These are phyloP conservation scores for Klebsormidium nitens DNA, from an alignment of 139 green algal genomes.

Conservation along the genomic window DNA sequence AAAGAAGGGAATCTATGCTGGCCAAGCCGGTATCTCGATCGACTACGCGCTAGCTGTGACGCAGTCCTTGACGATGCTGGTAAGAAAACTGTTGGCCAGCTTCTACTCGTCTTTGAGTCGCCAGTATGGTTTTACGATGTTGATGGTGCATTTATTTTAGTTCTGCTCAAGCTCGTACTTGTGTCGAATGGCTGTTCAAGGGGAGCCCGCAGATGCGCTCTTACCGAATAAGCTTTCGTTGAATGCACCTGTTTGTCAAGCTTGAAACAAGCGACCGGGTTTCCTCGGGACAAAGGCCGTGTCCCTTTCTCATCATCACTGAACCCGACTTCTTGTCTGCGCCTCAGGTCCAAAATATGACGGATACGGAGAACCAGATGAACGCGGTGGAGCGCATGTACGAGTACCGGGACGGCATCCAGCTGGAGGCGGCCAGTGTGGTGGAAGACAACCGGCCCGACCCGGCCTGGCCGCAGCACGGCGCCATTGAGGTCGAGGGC, in stretches of 20 bases:
- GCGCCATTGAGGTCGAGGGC: conserved; percentile 50
- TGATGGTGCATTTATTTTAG: too few relatives aligned
- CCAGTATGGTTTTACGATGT: too few relatives aligned
- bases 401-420: conserved; percentile 16
- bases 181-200: too few relatives aligned
- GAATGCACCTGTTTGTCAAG: too few relatives aligned
- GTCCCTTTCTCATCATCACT: too few relatives aligned
- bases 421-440: neutral
- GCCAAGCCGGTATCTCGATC: conserved; percentile 33
- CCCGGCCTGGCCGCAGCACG: conserved; percentile 51
- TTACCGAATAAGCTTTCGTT: too few relatives aligned
- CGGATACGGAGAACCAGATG: conserved; percentile 32
- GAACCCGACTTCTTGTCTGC: neutral
- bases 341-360: conserved; percentile 28
- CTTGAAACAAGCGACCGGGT: too few relatives aligned
- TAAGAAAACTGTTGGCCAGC: too few relatives aligned
- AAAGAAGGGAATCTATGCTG: conserved; percentile 26
- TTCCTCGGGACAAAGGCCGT: too few relatives aligned
- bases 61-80: conserved; percentile 71
- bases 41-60: conserved; percentile 62
- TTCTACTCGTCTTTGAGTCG: too few relatives aligned
- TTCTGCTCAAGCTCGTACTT: too few relatives aligned
- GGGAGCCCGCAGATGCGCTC: too few relatives aligned
- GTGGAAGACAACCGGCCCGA: neutral
- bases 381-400: conserved; percentile 36